phyloP scores from a whole-genome alignment of 257 asterid genomes.

The Plectranthus barbatus region DNA sequence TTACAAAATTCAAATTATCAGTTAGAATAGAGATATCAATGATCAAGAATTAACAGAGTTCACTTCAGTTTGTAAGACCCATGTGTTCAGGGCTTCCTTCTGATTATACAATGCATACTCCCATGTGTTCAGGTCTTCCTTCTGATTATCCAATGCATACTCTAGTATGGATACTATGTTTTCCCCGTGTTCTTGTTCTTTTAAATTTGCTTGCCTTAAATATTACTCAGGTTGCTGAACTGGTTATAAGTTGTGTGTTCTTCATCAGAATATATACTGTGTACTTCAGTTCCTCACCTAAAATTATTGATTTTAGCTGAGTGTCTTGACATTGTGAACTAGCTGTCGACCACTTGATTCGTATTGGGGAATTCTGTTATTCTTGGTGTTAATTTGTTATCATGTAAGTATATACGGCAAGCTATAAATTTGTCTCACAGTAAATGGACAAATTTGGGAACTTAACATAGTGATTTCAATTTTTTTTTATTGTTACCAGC shows the following conservation, averaged over 20 bases:
- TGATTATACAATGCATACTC: no score
- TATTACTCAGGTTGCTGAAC: not conserved
- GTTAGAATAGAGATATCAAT: no score
- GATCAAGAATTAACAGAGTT: not conserved
- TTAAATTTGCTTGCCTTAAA: not conserved
- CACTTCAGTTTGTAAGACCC: not conserved
- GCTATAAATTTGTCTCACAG: no score
- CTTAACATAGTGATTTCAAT: not conserved
- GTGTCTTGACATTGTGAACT: not conserved
- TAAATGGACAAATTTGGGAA: not conserved
- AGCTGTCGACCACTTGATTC: no score
- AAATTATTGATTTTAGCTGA: not conserved
- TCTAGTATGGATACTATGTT: no score
- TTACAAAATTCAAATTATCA: no score
- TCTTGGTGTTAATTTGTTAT: no score
- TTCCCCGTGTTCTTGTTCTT: not conserved
- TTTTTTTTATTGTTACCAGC: not conserved
- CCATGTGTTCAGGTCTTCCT: no score
- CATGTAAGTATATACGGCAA: not conserved
- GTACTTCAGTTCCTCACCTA: not conserved
- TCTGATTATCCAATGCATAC: no score
- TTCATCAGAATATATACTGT: not conserved
- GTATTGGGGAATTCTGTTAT: no score
- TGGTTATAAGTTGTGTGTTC: not conserved
- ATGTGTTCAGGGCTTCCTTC: no score